Conservation (phyloP, 75 land plant species). For the Selaginella tamariscina region DNA sequence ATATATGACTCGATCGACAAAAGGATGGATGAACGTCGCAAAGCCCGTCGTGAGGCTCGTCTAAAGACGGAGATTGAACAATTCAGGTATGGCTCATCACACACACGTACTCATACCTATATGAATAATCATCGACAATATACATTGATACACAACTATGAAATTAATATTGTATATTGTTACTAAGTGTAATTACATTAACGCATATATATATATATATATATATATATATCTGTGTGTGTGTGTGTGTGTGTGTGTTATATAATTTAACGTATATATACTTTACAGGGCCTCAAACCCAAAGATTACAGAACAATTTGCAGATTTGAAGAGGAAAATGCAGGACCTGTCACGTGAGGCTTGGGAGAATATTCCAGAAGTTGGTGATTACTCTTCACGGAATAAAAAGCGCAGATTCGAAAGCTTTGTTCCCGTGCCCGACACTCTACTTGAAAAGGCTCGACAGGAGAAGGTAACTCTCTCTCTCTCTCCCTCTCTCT, state of each 20-base stretch:
- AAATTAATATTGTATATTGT: no score
- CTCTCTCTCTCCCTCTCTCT: no score
- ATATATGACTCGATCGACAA: slow-evolving; percentile 84
- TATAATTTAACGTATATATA: no score
- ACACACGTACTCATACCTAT: no score
- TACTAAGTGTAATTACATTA: no score
- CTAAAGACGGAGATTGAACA: slow-evolving; percentile 74
- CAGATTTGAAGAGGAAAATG: slow-evolving; percentile 81
- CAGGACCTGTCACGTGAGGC: slow-evolving; percentile 40
- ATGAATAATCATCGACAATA: no score
- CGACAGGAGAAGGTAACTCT: slow-evolving; percentile 82
- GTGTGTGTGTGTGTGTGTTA: no score
- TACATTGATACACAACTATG: no score
- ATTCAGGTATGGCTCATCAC: no score
- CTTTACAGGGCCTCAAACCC: slow-evolving; percentile 91
- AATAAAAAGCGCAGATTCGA: slow-evolving; percentile 95
- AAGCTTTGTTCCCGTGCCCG: slow-evolving; percentile 83
- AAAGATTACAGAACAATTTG: slow-evolving; percentile 93
- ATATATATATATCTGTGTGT: no score
- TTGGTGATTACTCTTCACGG: slow-evolving; percentile 78
- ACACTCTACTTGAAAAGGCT: slow-evolving; percentile 79
- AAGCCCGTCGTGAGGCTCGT: slow-evolving; percentile 50
- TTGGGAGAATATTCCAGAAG: slow-evolving; percentile 93
- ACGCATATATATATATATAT: no score
- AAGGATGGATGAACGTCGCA: slow-evolving; percentile 85